Base-by-base conservation (phyloP, 2,329 filamentous ascomycete genomes). In the Neurospora crassa region DNA sequence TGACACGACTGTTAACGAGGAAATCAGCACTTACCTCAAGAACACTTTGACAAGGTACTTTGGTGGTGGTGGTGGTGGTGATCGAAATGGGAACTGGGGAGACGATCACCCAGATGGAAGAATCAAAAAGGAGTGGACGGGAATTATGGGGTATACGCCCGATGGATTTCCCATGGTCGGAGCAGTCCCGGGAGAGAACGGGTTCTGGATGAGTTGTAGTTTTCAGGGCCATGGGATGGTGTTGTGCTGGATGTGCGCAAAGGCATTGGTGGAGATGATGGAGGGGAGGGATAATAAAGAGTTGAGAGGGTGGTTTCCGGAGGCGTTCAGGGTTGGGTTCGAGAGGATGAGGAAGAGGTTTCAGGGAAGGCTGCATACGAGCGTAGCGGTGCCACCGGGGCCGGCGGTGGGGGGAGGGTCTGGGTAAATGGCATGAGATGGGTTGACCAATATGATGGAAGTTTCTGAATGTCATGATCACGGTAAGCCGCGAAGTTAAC, bases 221-320 rank as follows among this genome's bases (percentile, higher is more conserved):
- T 91, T 91, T 74, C 89, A 90, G 74, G 90, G 90, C 0, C 88
- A 91, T 77, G 88, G 89, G 0, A 91, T 91, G 89, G 89, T 89
- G 1, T 78, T 88, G 41, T 88, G 87, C 70, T 86, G 88, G 80
- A 85, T 88, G 77, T 86, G 84, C 40, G 88, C 88, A 0, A 83
- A 85, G 74, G 89, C 85, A 0, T 75, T 91, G 71, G 86, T 84
- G 1, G 79, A 81, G 40, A 88, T 90, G 85, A 83, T 89, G 73
- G 74, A 78, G 47, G 80, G 77, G 1, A 73, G 76, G 2, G 78
- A 80, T 40, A 77, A 78, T 29, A 63, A 72, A 0, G 76, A 77
- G 67, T 77, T 84, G 8, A 74, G 72, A 7, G 73, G 75, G 11
- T 89, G 87, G 87, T 88, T 89, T 67, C 87, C 87, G 0, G 76